phyloP scores from a whole-genome alignment of 2,329 filamentous ascomycete species.

The Botryosphaeria dothidea region DNA sequence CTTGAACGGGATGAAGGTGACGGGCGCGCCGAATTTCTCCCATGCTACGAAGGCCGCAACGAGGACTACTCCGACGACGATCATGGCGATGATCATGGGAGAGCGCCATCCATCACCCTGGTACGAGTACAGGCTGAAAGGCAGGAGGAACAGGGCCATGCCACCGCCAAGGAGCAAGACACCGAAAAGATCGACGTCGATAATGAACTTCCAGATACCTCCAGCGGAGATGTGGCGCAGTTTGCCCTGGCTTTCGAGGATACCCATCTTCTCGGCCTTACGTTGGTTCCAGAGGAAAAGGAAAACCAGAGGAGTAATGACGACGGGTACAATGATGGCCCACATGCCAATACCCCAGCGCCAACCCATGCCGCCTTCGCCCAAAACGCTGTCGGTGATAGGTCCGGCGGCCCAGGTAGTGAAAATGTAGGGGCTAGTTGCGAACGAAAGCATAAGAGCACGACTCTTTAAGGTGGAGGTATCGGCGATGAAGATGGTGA shows the following conservation, averaged over 20 bases:
- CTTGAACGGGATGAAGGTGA: slow-evolving; percentile 46
- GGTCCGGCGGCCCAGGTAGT: slow-evolving; percentile 34
- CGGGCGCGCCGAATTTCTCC: slow-evolving; percentile 38
- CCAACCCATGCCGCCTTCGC: slow-evolving; percentile 53
- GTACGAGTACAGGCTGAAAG: slow-evolving; percentile 49
- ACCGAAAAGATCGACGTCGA: not conserved
- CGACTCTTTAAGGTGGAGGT: slow-evolving; percentile 66
- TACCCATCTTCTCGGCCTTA: slow-evolving; percentile 52
- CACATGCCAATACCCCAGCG: slow-evolving; percentile 70
- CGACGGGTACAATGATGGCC: slow-evolving; percentile 62
- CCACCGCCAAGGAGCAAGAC: slow-evolving; percentile 55
- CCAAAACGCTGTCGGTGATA: slow-evolving; percentile 42
- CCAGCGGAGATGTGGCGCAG: not conserved
- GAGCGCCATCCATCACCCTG: slow-evolving; percentile 39
- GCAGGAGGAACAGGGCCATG: slow-evolving; percentile 63
- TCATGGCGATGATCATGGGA: slow-evolving; percentile 40
- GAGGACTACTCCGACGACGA: slow-evolving; percentile 37
- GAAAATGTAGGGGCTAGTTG: slow-evolving; percentile 34
- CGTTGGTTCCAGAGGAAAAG: slow-evolving; percentile 59
- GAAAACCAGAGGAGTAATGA: slow-evolving; percentile 62
- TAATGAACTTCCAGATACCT: not conserved
- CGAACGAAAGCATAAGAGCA: slow-evolving; percentile 61
- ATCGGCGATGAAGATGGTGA: slow-evolving; percentile 68
- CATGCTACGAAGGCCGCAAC: slow-evolving; percentile 42
- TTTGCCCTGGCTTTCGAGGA: slow-evolving; percentile 9